phyloP scores from a whole-genome alignment of 345 rosid species.

The Noccaea bulbosa region DNA sequence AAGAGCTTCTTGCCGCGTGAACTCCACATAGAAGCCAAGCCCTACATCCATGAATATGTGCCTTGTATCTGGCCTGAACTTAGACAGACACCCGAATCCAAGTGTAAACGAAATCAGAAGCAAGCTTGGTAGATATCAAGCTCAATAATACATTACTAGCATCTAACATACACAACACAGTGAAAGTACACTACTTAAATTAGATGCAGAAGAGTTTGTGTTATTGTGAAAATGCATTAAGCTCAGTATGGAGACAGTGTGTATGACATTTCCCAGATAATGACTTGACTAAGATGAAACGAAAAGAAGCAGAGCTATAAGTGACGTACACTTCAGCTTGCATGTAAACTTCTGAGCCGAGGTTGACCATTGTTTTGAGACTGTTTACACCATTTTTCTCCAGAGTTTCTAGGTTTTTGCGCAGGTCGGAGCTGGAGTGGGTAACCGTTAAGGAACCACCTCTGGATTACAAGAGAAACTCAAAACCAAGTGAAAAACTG shows the following conservation, averaged over 20 bases:
- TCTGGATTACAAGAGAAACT: constrained; percentile 7
- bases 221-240: constrained; percentile 7
- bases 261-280: neutral
- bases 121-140: neutral
- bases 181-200: neutral
- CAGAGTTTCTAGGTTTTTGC: constrained; percentile 67
- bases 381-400: constrained; percentile 81
- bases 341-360: constrained; percentile 96
- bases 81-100: constrained; percentile 22
- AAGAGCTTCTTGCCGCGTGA: constrained; percentile 84
- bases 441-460: constrained; percentile 29
- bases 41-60: constrained; percentile 74
- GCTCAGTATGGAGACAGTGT: neutral
- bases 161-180: constrained; percentile 21
- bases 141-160: constrained; percentile 6
- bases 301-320: constrained; percentile 24
- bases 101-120: constrained; percentile 23
- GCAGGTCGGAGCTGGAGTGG: constrained; percentile 75
- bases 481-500: constrained; percentile 5
- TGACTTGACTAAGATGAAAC: neutral
- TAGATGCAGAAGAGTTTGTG: neutral
- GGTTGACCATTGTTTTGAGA: constrained; percentile 84
- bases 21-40: constrained; percentile 82
- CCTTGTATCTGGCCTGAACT: constrained; percentile 68
- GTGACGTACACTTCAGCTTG: constrained; percentile 89